These are phyloP conservation scores for Pyrus bretschneideri DNA, from an alignment of 306 rosid genomes.

Conservation along the genomic window DNA sequence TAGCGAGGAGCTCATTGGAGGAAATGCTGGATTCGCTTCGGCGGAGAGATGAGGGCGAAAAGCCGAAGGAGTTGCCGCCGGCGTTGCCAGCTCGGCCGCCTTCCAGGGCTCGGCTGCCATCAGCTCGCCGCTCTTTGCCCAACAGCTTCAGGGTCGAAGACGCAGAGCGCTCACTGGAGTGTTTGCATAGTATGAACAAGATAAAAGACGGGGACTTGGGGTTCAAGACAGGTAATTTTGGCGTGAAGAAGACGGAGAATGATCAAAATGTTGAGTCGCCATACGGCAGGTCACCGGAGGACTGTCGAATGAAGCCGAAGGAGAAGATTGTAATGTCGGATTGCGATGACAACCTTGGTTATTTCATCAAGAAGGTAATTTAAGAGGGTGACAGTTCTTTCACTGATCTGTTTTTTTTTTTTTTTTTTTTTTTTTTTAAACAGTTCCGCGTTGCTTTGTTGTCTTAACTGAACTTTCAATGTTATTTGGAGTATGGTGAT, in stretches of 20 bases:
- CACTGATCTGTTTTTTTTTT: background rate
- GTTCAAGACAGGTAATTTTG: conserved; percentile 47
- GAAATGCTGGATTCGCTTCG: conserved; percentile 95
- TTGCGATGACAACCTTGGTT: conserved; percentile 54
- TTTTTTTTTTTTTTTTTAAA: background rate
- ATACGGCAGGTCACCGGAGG: conserved; percentile 35
- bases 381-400: background rate
- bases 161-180: conserved; percentile 20
- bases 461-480: background rate
- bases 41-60: conserved; percentile 61
- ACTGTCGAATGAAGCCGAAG: conserved; percentile 14
- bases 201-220: conserved; percentile 38
- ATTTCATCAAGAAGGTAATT: conserved; percentile 82
- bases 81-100: conserved; percentile 90
- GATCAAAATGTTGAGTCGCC: conserved; percentile 60
- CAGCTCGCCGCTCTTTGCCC: conserved; percentile 65
- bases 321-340: conserved; percentile 30
- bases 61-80: conserved; percentile 83
- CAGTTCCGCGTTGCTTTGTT: background rate
- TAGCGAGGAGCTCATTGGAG: conserved; percentile 81
- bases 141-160: conserved; percentile 38
- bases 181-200: conserved; percentile 23
- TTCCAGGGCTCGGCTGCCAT: conserved; percentile 66
- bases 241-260: conserved; percentile 45
- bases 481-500: background rate